Evolutionary conservation across 306 rosid genomes (phyloP), one percentile per base, ranked within the genome.

Genomic region (Alnus rubra): DNA sequence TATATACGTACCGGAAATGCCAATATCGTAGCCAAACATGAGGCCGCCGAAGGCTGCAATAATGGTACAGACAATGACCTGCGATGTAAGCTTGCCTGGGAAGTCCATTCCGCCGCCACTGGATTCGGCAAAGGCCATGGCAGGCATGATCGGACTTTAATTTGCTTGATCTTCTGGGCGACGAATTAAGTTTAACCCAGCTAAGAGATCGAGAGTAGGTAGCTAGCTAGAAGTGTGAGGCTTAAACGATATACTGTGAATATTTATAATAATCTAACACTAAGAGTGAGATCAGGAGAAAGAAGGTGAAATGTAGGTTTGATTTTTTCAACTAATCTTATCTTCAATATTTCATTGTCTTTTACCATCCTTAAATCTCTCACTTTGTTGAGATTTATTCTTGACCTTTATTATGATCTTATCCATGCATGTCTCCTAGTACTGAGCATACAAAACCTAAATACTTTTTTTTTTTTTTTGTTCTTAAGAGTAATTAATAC

Each of bases 11-110:
- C 88, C 86, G 10, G 88, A 85, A 33, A 85, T 81, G 1, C 88
- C 88, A 37, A 85, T 85, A 12, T 85, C 88, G 52, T 85, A 85
- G 9, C 88, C 86, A 30, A 85, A 85, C 81, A 85, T 85, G 33
- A 85, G 77, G 4, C 88, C 88, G 0, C 85, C 88, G 30, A 45
- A 73, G 11, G 83, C 88, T 10, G 86, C 83, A 15, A 85, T 73
- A 1, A 81, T 13, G 13, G 73, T 76, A 12, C 84, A 84, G 7
- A 67, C 23, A 2, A 80, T 0, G 10, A 84, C 87, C 50, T 84
- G 87, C 10, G 7, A 15, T 1, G 87, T 84, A 56, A 84, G 87
- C 76, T 74, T 78, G 50, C 77, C 84, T 0, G 87, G 78, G 62
- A 76, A 76, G 2, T 79, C 70, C 1, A n/a, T 44, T 8, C 76